phyloP scores from a whole-genome alignment of 2,329 filamentous ascomycete species.

The Colletotrichum sp. region DNA sequence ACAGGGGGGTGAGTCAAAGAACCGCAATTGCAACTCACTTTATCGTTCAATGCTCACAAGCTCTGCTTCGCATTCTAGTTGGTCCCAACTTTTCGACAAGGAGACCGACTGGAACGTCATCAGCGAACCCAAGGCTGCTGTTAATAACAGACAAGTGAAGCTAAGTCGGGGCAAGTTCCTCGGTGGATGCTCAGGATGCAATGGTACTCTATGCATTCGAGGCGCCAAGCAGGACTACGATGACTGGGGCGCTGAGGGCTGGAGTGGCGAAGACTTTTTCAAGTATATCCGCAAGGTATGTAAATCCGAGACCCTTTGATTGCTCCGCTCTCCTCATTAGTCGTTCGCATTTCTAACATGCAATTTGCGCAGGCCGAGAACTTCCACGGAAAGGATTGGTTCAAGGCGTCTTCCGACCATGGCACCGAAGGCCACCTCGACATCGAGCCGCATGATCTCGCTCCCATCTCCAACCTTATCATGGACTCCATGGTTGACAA shows the following conservation, averaged over 20 bases:
- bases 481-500: conserved; percentile 59
- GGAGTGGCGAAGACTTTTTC: conserved; percentile 63
- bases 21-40: conserved; percentile 31
- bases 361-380: conserved; percentile 50
- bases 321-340: neutral
- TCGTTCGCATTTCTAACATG: neutral
- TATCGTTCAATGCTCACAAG: neutral
- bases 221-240: conserved; percentile 54
- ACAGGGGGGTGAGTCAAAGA: conserved; percentile 48
- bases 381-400: conserved; percentile 63
- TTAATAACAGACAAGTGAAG: conserved; percentile 49
- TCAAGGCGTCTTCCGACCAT: conserved; percentile 53
- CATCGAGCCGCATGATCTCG: conserved; percentile 61
- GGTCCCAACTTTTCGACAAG: conserved; percentile 32
- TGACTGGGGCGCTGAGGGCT: conserved; percentile 60
- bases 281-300: conserved; percentile 58
- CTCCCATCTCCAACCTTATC: conserved; percentile 61
- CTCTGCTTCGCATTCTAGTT: neutral
- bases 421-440: conserved; percentile 57
- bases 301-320: neutral
- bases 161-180: conserved; percentile 54
- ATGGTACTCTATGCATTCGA: conserved; percentile 54
- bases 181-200: conserved; percentile 53
- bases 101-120: conserved; percentile 58
- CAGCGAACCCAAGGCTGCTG: conserved; percentile 40